These are phyloP conservation scores for Fagopyrum tataricum DNA, from an alignment of 148 eudicot species.

Conservation along the genomic window DNA sequence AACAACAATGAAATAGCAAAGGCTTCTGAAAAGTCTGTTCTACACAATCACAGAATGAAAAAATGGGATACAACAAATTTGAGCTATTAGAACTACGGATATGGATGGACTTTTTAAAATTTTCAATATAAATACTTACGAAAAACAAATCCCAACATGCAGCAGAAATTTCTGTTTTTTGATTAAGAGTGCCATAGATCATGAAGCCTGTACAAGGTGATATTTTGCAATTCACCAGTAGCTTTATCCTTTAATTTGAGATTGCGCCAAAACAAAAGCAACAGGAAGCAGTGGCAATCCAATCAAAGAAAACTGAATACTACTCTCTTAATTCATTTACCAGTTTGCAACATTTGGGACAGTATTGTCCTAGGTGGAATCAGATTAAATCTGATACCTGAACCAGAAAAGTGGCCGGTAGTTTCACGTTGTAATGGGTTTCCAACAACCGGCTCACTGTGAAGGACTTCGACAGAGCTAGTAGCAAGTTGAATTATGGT, in stretches of 20 bases:
- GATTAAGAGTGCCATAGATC: background rate
- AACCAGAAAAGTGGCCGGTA: constrained; percentile 33
- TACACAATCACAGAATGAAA: background rate
- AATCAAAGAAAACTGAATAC: background rate
- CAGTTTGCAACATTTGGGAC: constrained; percentile 19
- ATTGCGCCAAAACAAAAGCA: constrained; percentile 8
- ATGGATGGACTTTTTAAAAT: background rate
- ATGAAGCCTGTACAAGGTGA: background rate
- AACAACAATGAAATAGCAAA: background rate
- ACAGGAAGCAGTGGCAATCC: background rate
- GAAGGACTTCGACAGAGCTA: constrained; percentile 47
- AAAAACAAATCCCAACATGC: background rate
- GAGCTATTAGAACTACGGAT: background rate
- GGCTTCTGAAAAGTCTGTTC: background rate
- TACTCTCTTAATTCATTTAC: constrained; percentile 13
- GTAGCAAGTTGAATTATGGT: constrained; percentile 75
- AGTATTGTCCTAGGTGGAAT: constrained; percentile 19
- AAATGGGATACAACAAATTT: background rate
- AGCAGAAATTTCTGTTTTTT: background rate
- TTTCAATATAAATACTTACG: background rate
- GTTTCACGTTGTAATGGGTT: constrained; percentile 26
- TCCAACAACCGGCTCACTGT: constrained; percentile 36
- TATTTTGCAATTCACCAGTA: background rate
- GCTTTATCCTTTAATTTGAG: background rate
- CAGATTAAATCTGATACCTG: constrained; percentile 21